Evolutionary conservation across 768 basidiomycete species (phyloP).

Genomic region (Paxillus ammoniavirescens): DNA sequence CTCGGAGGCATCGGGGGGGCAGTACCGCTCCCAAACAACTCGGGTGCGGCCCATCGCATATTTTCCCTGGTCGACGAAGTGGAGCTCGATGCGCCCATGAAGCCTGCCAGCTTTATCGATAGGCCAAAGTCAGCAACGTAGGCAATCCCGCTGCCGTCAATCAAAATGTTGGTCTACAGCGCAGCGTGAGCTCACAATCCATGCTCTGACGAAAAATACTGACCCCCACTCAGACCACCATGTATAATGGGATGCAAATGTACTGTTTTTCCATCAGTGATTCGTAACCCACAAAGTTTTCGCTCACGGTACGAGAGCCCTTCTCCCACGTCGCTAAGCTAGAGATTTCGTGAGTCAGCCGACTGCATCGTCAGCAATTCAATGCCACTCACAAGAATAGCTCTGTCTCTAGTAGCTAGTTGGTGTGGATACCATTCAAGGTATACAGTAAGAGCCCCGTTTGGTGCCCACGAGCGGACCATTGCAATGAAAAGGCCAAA

Average conservation of each 20-base stretch:
- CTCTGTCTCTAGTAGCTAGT: constrained; percentile 6
- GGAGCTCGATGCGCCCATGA: constrained; percentile 20
- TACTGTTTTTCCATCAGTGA: background rate
- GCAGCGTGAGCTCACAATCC: background rate
- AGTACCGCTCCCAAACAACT: background rate
- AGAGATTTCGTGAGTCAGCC: background rate
- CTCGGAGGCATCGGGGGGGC: background rate
- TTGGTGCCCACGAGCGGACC: constrained; percentile 19
- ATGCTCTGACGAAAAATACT: background rate
- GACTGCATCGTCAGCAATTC: background rate
- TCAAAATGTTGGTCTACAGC: constrained; percentile 21
- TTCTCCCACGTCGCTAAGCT: background rate
- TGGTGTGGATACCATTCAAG: constrained; percentile 1
- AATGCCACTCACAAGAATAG: constrained; percentile 13
- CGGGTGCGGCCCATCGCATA: constrained; percentile 40
- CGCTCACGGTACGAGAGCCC: background rate
- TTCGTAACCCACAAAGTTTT: background rate
- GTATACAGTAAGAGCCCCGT: constrained; percentile 13
- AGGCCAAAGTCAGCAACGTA: constrained; percentile 44
- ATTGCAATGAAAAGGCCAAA: constrained; percentile 18
- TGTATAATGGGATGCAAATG: background rate
- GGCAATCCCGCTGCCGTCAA: constrained; percentile 37
- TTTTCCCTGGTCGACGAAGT: constrained; percentile 26
- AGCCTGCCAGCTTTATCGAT: constrained; percentile 37
- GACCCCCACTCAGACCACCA: background rate